Evolutionary conservation across 78 protist species (phyloP), one percentile per base, ranked within the genome.

Genomic region (Dictyostelium intermedium): DNA sequence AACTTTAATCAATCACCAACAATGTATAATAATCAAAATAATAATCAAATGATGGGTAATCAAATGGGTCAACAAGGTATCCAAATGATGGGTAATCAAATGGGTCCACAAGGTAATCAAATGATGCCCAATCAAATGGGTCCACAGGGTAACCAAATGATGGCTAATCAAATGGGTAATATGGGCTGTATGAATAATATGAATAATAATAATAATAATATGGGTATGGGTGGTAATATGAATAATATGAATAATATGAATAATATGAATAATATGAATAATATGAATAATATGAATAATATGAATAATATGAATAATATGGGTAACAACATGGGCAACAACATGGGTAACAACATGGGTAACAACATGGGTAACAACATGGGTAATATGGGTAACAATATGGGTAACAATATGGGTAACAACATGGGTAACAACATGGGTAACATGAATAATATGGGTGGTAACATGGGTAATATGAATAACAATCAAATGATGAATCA

Each of bases 181-280:
- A n/a, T n/a, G n/a, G n/a, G n/a, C n/a, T n/a, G n/a, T n/a, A n/a
- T n/a, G n/a, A 9, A 8, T n/a, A n/a, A n/a, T 61, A n/a, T n/a
- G 32, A n/a, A n/a, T 61, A 34, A 60, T 35, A 7, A 84, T 34
- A 34, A 14, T 60, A 25, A 35, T 30, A 13, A 47, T 9, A 72
- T 84, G 91, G 82, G 72, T 9, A 61, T 32, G 45, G 74, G 84
- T n/a, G 83, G 83, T 18, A 25, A 25, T 11, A 77, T 77, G 83
- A 25, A 25, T 18, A 34, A 63, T 18, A 27, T 61, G 41, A 60
- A 60, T 13, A 61, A 35, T 77, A 77, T 43, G 61, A 43, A 43
- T 10, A 34, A 18, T 16, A 11, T 25, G 14, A 30, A 69, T 27
- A 25, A 25, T 11, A 77, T 77, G 83, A 25, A 25, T 18, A 34